Conservation (phyloP, 441 rosid genomes). For the Hura crepitans region DNA sequence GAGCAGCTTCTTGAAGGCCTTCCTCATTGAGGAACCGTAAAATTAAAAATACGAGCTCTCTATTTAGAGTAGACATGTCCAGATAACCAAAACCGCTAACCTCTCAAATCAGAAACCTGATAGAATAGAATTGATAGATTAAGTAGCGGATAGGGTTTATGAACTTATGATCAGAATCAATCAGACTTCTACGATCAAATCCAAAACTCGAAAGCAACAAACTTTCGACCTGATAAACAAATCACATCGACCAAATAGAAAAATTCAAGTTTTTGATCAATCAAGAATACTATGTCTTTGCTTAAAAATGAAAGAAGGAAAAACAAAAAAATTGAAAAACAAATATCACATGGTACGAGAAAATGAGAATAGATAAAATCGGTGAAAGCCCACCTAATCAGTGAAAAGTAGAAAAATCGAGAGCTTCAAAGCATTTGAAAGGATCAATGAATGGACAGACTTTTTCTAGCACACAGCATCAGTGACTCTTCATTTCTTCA, state of each 20-base stretch:
- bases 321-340: background rate
- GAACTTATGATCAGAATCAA: background rate
- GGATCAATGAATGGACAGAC: background rate
- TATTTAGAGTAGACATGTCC: constrained; percentile 40
- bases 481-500: background rate
- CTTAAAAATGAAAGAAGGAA: background rate
- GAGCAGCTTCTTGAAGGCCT: constrained; percentile 46
- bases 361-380: background rate
- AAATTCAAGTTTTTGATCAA: background rate
- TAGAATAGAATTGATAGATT: background rate
- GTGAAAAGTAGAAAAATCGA: background rate
- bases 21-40: constrained; percentile 53
- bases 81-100: constrained; percentile 18
- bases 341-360: background rate
- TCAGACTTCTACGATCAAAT: constrained; percentile 2
- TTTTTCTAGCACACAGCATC: background rate
- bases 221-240: background rate
- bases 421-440: too few relatives aligned
- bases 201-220: background rate
- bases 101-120: constrained; percentile 7
- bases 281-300: background rate
- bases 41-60: constrained; percentile 50
- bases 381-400: background rate
- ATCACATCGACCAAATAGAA: background rate
- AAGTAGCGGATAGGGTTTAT: background rate